A percentile compares a stretch with the other conserved stretches of the same genome.
phyloP scores from a whole-genome alignment of 768 basidiomycete genomes.

The Hypsizygus marmoreus region DNA sequence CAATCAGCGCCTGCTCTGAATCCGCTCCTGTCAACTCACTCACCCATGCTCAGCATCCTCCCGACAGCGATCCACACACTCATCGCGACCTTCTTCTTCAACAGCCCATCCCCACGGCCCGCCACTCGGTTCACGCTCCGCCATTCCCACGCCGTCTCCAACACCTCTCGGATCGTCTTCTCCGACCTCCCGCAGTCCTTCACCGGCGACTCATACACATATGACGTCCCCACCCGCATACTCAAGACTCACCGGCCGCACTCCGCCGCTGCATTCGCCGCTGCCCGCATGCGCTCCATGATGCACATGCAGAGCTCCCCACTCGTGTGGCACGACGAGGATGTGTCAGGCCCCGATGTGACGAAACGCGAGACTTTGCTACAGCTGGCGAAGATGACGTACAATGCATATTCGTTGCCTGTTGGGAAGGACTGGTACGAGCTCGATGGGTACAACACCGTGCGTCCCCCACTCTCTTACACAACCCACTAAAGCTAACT shows the following conservation, averaged over 20 bases:
- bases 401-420: conserved; percentile 71
- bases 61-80: too few species aligned
- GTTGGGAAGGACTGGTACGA: conserved; percentile 71
- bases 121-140: conserved; percentile 62
- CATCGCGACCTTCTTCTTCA: too few species aligned
- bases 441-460: conserved; percentile 64
- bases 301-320: conserved; percentile 37
- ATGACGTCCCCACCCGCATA: conserved; percentile 40
- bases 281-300: conserved; percentile 39
- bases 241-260: conserved; percentile 48
- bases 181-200: conserved; percentile 46
- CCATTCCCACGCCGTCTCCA: conserved; percentile 61
- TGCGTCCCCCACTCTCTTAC: conserved; percentile 27
- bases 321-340: conserved; percentile 64
- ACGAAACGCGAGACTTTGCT: conserved; percentile 70
- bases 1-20: too few species aligned
- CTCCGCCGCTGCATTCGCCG: conserved; percentile 40
- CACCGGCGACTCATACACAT: conserved; percentile 35
- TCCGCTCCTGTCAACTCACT: too few species aligned
- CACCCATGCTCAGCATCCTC: too few species aligned
- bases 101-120: too few species aligned
- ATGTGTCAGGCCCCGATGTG: conserved; percentile 72
- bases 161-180: conserved; percentile 59
- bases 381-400: conserved; percentile 86
- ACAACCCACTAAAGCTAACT: background rate